These are phyloP conservation scores for Vinca minor DNA, from an alignment of 257 asterid genomes.

Conservation along the genomic window DNA sequence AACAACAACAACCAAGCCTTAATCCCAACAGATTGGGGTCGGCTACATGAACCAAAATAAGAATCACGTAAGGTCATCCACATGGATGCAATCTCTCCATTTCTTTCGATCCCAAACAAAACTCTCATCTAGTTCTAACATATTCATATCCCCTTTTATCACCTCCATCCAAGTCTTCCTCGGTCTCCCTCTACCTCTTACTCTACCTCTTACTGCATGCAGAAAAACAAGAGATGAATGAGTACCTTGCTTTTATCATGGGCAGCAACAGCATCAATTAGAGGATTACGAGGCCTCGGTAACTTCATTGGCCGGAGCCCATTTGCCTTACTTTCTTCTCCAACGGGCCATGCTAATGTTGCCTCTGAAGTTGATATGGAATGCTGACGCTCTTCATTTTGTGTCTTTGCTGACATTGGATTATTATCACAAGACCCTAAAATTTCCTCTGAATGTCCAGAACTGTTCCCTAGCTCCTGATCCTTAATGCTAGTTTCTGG, in stretches of 20 bases:
- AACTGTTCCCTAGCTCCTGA: slow-evolving; percentile 16
- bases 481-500: slow-evolving; percentile 19
- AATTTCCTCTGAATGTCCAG: slow-evolving; percentile 13
- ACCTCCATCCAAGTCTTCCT: too few species aligned
- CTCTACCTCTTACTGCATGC: too few species aligned
- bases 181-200: too few species aligned
- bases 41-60: too few species aligned
- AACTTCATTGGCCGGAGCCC: slow-evolving; percentile 38
- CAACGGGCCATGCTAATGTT: slow-evolving; percentile 30
- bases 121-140: too few species aligned
- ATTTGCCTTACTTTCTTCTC: slow-evolving; percentile 36
- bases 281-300: slow-evolving; percentile 57
- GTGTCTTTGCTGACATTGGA: slow-evolving; percentile 15
- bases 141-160: too few species aligned
- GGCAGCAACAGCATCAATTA: slow-evolving; percentile 60
- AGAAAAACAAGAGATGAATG: slow-evolving; percentile 11
- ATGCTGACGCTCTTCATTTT: slow-evolving; percentile 22
- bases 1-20: too few species aligned
- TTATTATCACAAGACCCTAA: slow-evolving; percentile 3
- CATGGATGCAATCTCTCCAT: too few species aligned
- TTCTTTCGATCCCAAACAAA: too few species aligned
- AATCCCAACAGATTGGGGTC: too few species aligned
- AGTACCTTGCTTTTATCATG: slow-evolving; percentile 82
- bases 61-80: too few species aligned
- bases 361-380: slow-evolving; percentile 26